Evolutionary conservation across 2,329 filamentous ascomycete genomes (phyloP).

Genomic region (Venturia aucupariae): DNA sequence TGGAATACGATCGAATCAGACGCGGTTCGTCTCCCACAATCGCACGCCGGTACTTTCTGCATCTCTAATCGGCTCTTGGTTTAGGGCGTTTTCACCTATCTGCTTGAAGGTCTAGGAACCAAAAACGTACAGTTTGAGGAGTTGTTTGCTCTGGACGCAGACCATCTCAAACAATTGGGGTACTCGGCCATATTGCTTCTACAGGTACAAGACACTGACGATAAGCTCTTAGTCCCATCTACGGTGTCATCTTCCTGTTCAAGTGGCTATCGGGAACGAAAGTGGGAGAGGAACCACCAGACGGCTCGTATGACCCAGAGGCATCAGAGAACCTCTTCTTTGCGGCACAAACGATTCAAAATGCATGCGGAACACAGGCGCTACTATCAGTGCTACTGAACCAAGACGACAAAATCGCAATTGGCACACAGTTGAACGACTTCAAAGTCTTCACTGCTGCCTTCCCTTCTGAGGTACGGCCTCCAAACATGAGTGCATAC

Average conservation of each 20-base stretch:
- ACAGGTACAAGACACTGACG: background rate
- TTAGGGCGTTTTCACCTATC: conserved; percentile 91
- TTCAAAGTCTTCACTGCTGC: conserved; percentile 85
- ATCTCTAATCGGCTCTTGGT: conserved; percentile 15
- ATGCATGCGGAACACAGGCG: conserved; percentile 94
- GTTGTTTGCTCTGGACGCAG: conserved; percentile 77
- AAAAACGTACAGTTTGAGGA: conserved; percentile 96
- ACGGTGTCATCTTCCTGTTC: conserved; percentile 98
- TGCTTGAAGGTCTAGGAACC: conserved; percentile 86
- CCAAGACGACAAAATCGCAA: conserved; percentile 59
- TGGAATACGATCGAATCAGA: conserved; percentile 99
- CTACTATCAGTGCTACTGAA: conserved; percentile 88
- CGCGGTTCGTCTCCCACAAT: conserved; percentile 54
- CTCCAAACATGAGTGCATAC: background rate
- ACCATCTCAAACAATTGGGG: conserved; percentile 55
- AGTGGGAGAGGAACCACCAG: conserved; percentile 57
- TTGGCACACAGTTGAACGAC: conserved; percentile 60
- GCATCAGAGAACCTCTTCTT: conserved; percentile 80
- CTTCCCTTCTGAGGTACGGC: conserved; percentile 53
- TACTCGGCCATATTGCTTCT: conserved; percentile 15
- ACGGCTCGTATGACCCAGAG: conserved; percentile 70
- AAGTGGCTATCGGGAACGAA: conserved; percentile 74
- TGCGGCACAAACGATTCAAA: conserved; percentile 94
- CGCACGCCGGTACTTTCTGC: background rate
- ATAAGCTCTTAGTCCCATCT: conserved; percentile 53